phyloP scores from a whole-genome alignment of 305 asterid species.

The Fraxinus sp. region DNA sequence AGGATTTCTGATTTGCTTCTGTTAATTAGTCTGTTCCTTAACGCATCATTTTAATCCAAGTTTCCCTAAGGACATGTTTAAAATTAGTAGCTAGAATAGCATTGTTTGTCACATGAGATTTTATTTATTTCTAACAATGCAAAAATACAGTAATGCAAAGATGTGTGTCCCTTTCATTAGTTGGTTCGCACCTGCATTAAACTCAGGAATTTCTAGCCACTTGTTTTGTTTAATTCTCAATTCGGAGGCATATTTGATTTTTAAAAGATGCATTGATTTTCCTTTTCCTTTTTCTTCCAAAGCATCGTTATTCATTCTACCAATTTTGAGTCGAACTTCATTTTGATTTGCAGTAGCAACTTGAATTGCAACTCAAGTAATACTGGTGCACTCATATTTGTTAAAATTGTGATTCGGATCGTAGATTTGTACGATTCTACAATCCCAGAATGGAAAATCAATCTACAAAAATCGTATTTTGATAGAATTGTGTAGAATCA shows the following conservation, averaged over 20 bases:
- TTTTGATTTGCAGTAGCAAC: neutral
- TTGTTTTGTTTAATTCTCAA: neutral
- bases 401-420: no score
- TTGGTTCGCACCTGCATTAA: neutral
- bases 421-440: neutral
- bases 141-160: neutral
- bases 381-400: constrained; percentile 3
- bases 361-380: neutral
- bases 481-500: neutral
- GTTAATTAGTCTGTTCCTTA: neutral
- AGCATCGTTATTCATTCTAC: neutral
- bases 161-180: neutral
- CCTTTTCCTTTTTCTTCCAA: neutral
- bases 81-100: neutral
- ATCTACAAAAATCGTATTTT: neutral
- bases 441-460: neutral
- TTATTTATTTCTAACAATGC: neutral
- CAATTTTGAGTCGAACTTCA: neutral
- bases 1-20: neutral
- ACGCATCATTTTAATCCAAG: neutral
- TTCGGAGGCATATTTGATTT: neutral
- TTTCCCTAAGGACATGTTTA: neutral
- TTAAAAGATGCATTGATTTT: neutral
- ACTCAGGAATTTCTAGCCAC: neutral
- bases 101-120: neutral